Conservation (phyloP, 2,329 filamentous ascomycete species). For the Claviceps africana region DNA sequence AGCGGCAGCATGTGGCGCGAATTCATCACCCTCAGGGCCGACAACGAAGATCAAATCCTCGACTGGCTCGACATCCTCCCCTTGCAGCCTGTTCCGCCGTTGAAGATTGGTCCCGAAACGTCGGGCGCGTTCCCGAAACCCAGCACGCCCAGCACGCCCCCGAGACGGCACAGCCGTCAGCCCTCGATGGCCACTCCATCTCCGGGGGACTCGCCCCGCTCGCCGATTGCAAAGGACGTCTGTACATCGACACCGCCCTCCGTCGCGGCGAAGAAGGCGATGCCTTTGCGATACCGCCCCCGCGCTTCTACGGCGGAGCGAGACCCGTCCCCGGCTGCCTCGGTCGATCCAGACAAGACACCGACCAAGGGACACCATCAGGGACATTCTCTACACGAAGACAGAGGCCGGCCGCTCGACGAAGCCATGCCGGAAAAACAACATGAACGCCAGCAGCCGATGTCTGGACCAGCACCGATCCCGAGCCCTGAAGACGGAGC, state of each 20-base stretch:
- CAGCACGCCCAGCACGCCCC: slow-evolving; percentile 9
- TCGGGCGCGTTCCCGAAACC: slow-evolving; percentile 17
- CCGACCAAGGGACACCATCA: slow-evolving; percentile 16
- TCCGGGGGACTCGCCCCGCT: slow-evolving; percentile 13
- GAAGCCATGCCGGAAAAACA: slow-evolving; percentile 21
- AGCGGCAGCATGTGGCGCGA: slow-evolving; percentile 63
- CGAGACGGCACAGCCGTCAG: slow-evolving; percentile 17
- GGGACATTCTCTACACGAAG: slow-evolving; percentile 5
- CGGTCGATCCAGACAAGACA: slow-evolving; percentile 4
- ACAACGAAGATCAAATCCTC: slow-evolving; percentile 59
- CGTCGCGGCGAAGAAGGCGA: slow-evolving; percentile 12
- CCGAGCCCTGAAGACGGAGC: slow-evolving; percentile 37
- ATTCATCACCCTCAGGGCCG: slow-evolving; percentile 60
- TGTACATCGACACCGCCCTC: slow-evolving; percentile 2
- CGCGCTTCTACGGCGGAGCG: slow-evolving; percentile 3
- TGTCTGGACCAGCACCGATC: slow-evolving; percentile 13
- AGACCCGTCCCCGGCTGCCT: background rate
- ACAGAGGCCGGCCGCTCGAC: slow-evolving; percentile 17
- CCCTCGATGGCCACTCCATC: slow-evolving; percentile 3
- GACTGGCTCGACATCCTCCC: slow-evolving; percentile 82
- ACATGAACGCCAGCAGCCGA: slow-evolving; percentile 5
- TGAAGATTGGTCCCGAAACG: slow-evolving; percentile 15
- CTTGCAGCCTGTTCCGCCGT: slow-evolving; percentile 33
- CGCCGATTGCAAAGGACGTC: slow-evolving; percentile 8
- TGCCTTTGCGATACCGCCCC: slow-evolving; percentile 14